Percentiles rank a stretch among this genome's conserved stretches.
Evolutionary conservation across 495 filamentous ascomycete species (phyloP).

Genomic region (Tuber magnatum): DNA sequence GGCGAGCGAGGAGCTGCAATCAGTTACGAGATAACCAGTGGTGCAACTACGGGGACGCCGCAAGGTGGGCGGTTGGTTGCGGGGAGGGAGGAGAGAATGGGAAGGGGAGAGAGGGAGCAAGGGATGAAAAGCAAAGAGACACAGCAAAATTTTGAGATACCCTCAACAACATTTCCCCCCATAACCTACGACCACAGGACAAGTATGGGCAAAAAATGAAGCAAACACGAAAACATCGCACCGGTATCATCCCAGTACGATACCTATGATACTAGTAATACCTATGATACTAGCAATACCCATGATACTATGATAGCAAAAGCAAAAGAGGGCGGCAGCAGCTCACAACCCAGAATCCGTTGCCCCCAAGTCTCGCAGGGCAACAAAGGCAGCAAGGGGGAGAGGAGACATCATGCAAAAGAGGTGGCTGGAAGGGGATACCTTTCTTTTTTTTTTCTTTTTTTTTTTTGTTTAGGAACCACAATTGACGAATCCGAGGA

Average conservation of each 20-base stretch:
- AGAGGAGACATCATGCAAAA: neutral
- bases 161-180: neutral
- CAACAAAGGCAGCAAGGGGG: neutral
- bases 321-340: neutral
- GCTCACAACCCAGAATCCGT: neutral
- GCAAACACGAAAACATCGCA: conserved; percentile 9
- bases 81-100: neutral
- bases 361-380: neutral
- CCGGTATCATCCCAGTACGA: neutral
- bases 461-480: neutral
- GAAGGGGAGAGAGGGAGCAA: neutral
- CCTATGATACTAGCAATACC: too few relatives aligned
- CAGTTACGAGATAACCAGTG: neutral
- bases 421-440: neutral
- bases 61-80: neutral
- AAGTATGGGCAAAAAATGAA: conserved; percentile 3
- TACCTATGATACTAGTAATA: too few relatives aligned
- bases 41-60: neutral
- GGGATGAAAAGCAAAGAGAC: neutral
- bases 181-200: neutral
- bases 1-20: conserved; percentile 1
- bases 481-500: neutral
- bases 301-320: too few relatives aligned
- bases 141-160: neutral
- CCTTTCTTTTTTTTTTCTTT: neutral